Base-by-base conservation (phyloP, 2,329 filamentous ascomycete species). In the Sclerotinia subarctica region DNA sequence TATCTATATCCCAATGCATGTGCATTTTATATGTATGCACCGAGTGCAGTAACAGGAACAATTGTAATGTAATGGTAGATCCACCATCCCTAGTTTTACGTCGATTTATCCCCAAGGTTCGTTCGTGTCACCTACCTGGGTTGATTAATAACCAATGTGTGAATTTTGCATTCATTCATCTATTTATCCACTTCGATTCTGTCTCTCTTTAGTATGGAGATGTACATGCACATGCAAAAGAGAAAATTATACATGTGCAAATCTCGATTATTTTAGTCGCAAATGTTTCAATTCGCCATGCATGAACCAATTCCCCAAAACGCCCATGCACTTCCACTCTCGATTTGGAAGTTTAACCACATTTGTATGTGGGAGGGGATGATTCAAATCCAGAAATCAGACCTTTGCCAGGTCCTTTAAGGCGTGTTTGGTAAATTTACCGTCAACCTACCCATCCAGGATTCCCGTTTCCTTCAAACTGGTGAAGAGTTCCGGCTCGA, bases 401-500 rank as follows among this genome's bases (percentile, higher is more conserved):
- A 63, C 24, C 32, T 63, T 24, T 38, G 46, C 15, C 46, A 62
- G 49, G n/a, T 24, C 51, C 47, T 19, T 32, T 26, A 21, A 10
- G 32, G n/a, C 46, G 59, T 46, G 46, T 63, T 38, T 26, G 59
- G 24, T 51, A 38, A n/a, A 38, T 42, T 63, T 42, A 26, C 29
- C 59, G 29, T n/a, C 44, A n/a, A 32, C 46, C 46, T 72, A 76
- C 46, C 84, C 85, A 75, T 93, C 93, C 72, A 98, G 81, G 73
- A 96, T 88, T 2, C 94, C 94, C 74, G 91, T 95, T 80, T 96
- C 93, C 81, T 93, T 91, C 76, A 98, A 81, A 73, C 88, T 92
- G 78, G 90, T 88, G 81, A 96, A 96, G 70, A 98, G 88, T 78
- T 98, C 95, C 1, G 93, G 92, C 82, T 99, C 95, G 72, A 99